These are phyloP conservation scores for Tuber umbilicatum DNA, from an alignment of 495 filamentous ascomycete species.

Conservation along the genomic window DNA sequence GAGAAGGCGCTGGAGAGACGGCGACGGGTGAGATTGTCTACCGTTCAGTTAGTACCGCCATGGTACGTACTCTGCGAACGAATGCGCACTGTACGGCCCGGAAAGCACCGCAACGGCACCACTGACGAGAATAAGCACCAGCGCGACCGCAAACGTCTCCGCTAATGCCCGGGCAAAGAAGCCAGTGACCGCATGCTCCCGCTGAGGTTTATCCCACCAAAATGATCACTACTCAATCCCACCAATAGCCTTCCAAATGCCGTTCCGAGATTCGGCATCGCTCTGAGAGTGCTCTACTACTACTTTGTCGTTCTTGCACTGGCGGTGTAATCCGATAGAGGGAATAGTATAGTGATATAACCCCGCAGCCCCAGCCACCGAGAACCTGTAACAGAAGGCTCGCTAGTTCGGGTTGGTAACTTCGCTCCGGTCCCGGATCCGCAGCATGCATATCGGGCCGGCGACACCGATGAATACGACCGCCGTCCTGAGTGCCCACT, in stretches of 20 bases:
- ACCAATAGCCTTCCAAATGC: constrained; percentile 60
- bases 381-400: constrained; percentile 57
- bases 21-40: constrained; percentile 26
- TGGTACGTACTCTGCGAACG: background rate
- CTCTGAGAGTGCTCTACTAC: constrained; percentile 64
- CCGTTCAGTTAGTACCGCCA: background rate
- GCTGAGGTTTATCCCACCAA: constrained; percentile 65
- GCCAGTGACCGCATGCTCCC: constrained; percentile 54
- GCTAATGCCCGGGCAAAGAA: constrained; percentile 61
- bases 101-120: constrained; percentile 59
- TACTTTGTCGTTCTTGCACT: constrained; percentile 57
- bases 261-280: constrained; percentile 64
- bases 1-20: constrained; percentile 55
- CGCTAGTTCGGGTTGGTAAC: constrained; percentile 56
- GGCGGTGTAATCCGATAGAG: constrained; percentile 58
- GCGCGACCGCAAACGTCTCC: constrained; percentile 53
- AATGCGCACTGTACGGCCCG: constrained; percentile 50
- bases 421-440: constrained; percentile 64
- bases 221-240: constrained; percentile 59
- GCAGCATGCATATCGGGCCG: constrained; percentile 53
- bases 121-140: constrained; percentile 55
- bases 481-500: constrained; percentile 64
- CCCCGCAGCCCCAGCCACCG: constrained; percentile 55
- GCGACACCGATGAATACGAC: constrained; percentile 56
- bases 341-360: constrained; percentile 66